Evolutionary conservation across 768 basidiomycete genomes (phyloP).

Genomic region (Suillus subalutaceus): DNA sequence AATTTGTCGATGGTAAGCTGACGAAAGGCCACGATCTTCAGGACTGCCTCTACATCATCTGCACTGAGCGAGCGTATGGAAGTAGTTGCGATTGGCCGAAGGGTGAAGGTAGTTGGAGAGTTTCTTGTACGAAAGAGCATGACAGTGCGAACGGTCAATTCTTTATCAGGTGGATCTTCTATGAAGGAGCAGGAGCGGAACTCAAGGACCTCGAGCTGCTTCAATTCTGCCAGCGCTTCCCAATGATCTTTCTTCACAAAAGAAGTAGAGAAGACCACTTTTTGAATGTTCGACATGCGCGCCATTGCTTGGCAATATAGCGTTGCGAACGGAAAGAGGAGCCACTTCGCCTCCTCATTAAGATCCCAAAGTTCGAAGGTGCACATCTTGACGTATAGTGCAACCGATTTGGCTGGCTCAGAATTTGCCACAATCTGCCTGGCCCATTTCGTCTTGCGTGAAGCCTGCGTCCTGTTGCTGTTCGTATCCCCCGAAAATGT

Average conservation of each 20-base stretch:
- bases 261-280: constrained; percentile 15
- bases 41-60: not conserved
- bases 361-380: constrained; percentile 12
- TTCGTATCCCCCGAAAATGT: constrained; percentile 22
- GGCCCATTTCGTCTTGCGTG: constrained; percentile 25
- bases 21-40: not conserved
- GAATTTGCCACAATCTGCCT: constrained; percentile 27
- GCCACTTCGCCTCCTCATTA: constrained; percentile 1
- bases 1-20: not conserved
- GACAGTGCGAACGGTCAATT: not conserved
- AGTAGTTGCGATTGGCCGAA: constrained; percentile 4
- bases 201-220: constrained; percentile 20
- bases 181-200: constrained; percentile 15
- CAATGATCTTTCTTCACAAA: constrained; percentile 20
- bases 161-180: not conserved
- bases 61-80: not conserved
- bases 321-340: not conserved
- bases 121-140: not conserved
- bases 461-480: constrained; percentile 7
- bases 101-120: not conserved
- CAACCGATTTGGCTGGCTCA: constrained; percentile 33
- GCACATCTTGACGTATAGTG: constrained; percentile 32
- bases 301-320: constrained; percentile 13
- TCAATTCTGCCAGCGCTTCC: constrained; percentile 15
- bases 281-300: constrained; percentile 22